Percentiles rank a stretch among this genome's conserved stretches.
Conservation (phyloP, 2,329 filamentous ascomycete genomes). For the Clathrospora elynae region DNA sequence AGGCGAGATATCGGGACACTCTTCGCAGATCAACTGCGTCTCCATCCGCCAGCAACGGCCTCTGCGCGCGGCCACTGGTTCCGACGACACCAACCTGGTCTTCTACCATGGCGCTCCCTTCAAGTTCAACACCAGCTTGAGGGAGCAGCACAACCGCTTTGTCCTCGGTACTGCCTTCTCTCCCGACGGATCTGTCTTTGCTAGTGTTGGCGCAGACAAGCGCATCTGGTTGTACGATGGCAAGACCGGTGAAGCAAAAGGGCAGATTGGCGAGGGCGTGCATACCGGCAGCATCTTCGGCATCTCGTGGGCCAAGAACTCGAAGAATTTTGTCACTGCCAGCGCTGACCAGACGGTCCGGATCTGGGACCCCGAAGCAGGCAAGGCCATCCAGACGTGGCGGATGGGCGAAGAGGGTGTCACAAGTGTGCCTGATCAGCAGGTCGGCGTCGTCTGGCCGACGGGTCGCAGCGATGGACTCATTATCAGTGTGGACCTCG, state of each 20-base stretch:
- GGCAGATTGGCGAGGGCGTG: constrained; percentile 77
- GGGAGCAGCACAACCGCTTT: constrained; percentile 83
- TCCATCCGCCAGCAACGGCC: constrained; percentile 88
- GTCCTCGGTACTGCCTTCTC: constrained; percentile 88
- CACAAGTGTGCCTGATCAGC: constrained; percentile 78
- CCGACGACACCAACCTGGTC: constrained; percentile 85
- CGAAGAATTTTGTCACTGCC: constrained; percentile 83
- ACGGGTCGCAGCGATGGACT: constrained; percentile 80
- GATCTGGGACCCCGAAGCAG: constrained; percentile 87
- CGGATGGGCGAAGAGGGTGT: constrained; percentile 75
- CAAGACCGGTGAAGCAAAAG: constrained; percentile 85
- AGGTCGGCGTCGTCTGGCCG: constrained; percentile 93
- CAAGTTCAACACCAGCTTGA: constrained; percentile 87
- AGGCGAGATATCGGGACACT: constrained; percentile 91
- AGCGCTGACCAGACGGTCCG: constrained; percentile 95
- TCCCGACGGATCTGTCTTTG: constrained; percentile 79
- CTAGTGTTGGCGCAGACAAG: constrained; percentile 90
- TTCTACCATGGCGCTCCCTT: constrained; percentile 95
- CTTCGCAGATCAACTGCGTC: constrained; percentile 86
- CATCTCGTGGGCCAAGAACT: constrained; percentile 87
- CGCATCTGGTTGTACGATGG: constrained; percentile 95
- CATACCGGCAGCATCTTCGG: constrained; percentile 94
- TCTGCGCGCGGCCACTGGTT: constrained; percentile 87
- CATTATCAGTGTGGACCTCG: constrained; percentile 86
- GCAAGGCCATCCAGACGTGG: constrained; percentile 81